Evolutionary conservation across 2,329 filamentous ascomycete species (phyloP), one percentile per base, ranked within the genome.

Genomic region (Cladorrhinum sp.): DNA sequence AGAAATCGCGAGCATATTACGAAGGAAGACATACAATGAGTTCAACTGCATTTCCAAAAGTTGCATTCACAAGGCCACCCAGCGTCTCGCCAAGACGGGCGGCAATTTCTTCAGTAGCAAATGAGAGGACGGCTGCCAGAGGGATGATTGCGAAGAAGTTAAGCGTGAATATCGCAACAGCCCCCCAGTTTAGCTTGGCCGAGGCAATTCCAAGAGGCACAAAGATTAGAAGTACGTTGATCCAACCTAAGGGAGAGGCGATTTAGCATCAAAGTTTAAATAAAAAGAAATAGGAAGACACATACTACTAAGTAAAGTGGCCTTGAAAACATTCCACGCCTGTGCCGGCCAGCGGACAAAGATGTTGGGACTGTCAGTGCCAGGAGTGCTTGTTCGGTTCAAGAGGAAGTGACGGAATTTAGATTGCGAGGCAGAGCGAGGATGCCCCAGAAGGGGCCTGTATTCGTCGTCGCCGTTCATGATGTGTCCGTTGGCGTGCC

Each of bases 141-240:
- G 89, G 89, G 63, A 92, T 87, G 65, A 92, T 92, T 67, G 90
- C 90, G 67, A 92, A 82, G 77, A 92, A 92, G 77, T 93, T 93
- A 72, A 92, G 82, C 53, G 85, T 78, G 74, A 93, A 93, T 65
- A 92, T 83, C 58, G 83, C 82, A 10, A 86, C 84, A 1, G 90
- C 82, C 69, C 81, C 79, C 86, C 88, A 89, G 51, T 78, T 77
- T 62, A 84, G 68, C 13, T 77, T 75, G 61, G 88, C 89, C 61
- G 89, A 85, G 57, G 86, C 69, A 64, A 93, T 90, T 63, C 89
- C 90, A 48, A 91, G 73, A 9, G 90, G 89, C 8, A 92, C 90
- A 69, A 88, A 86, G 62, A 91, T 79, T 65, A 95, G 86, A 57
- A 88, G 80, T 65, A 88, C 81, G 72, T 93, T 93, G 72, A 86